Evolutionary conservation across 306 rosid species (phyloP), one percentile per base, ranked within the genome.

Genomic region (Cucumis sativus): DNA sequence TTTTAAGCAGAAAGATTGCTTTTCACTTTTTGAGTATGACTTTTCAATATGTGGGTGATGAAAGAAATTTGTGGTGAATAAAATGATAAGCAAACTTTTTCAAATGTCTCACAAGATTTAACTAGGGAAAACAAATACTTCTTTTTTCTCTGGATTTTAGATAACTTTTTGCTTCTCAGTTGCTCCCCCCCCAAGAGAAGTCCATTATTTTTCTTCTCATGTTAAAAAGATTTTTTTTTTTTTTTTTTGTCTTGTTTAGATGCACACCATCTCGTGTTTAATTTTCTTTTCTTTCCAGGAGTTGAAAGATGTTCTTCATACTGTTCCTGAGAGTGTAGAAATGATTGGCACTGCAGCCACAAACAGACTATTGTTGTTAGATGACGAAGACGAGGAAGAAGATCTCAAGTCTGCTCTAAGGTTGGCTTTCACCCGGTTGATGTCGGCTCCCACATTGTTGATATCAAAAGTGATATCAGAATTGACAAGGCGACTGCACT

Each of bases 301-400:
- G 86, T 92, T 95, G 18, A 92, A 89, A 83, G 83, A 75, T 64
- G 93, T 92, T 76, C 85, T 95, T 87, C 86, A 23, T 75, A 52
- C 82, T 56, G 89, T 89, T 84, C 97, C 99, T 52, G 99, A 95
- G 88, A 84, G 89, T 80, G 87, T 75, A 8, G 88, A 87, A 78
- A 82, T 95, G 76, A 83, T 95, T 77, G 96, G 97, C 52, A 76
- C 80, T 79, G 84, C 74, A 84, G 86, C 87, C 79, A 83, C 89
- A 63, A 78, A 82, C 84, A 84, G 79, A 80, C 80, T 92, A 41
- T 83, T 86, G 60, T 60, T 79, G 33, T 74, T 82, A 66, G 82
- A 80, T 74, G 88, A 86, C 71, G 81, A 77, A 76, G 90, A 86
- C 72, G 91, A 28, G 61, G 89, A 90, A 80, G 89, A 81, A 69